Percentiles rank a stretch among this genome's conserved stretches.
These are phyloP conservation scores for Colletotrichum sp. DNA, from an alignment of 2,329 filamentous ascomycete genomes.

Conservation along the genomic window DNA sequence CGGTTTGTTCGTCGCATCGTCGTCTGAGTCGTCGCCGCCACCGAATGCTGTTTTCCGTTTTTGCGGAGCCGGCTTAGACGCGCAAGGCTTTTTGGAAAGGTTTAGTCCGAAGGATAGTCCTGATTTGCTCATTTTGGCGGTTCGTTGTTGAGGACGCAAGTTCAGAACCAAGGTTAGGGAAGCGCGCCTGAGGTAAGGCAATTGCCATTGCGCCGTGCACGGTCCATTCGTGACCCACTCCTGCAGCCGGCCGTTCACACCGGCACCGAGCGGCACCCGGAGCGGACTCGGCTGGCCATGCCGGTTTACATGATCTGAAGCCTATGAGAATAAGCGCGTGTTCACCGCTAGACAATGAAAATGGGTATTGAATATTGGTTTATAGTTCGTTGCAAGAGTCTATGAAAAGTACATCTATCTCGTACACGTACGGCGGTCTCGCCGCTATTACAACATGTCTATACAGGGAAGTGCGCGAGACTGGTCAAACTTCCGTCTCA, in stretches of 20 bases:
- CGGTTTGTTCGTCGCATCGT: slow-evolving; percentile 42
- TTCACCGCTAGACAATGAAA: background rate
- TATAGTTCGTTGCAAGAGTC: background rate
- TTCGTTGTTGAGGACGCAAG: background rate
- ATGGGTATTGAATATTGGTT: background rate
- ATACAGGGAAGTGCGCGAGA: background rate
- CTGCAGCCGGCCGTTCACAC: background rate
- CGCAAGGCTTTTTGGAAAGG: slow-evolving; percentile 59
- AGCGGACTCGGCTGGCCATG: background rate
- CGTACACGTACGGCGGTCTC: background rate
- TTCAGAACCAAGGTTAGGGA: background rate
- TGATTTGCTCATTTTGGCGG: slow-evolving; percentile 49
- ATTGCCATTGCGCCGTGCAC: background rate
- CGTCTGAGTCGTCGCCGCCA: slow-evolving; percentile 61
- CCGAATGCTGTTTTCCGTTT: slow-evolving; percentile 64
- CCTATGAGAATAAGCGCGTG: too few species aligned
- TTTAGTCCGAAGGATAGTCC: slow-evolving; percentile 61
- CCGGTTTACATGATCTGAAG: background rate
- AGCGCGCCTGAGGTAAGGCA: background rate
- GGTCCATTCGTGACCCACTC: background rate
- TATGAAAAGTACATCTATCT: slow-evolving; percentile 7
- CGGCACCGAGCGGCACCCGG: background rate
- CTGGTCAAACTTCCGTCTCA: background rate
- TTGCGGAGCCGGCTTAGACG: slow-evolving; percentile 51
- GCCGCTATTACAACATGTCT: slow-evolving; percentile 4